Evolutionary conservation across 345 rosid genomes (phyloP), one percentile per base, ranked within the genome.

Genomic region (Citropsis articulata): DNA sequence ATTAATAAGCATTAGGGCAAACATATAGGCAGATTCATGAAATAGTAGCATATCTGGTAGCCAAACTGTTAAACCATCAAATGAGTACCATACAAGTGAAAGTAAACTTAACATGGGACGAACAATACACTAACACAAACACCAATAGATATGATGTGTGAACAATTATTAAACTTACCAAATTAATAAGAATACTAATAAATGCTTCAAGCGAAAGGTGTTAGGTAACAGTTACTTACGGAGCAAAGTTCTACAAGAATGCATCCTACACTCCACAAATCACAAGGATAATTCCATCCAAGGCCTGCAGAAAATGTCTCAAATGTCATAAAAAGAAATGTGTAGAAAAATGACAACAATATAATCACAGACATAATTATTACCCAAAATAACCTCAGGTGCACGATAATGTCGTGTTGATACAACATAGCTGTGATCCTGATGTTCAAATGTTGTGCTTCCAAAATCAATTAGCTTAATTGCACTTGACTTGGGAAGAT

Each of bases 381-480:
- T 84, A 90, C 97, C 97, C 60, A 92, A 79, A 75, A 92, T 90
- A 75, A 92, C 93, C 85, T 92, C 94, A 42, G 94, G 97, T 13
- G 97, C 97, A 27, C 95, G 92, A 78, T 92, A 92, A 85, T 92
- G 97, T 55, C 93, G 83, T 13, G 97, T 92, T 84, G 95, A 92
- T 68, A 93, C 97, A 6, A 93, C 89, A 80, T 90, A 90, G 78
- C 82, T 88, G 83, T 93, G 97, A 87, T 91, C 95, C 81, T 91
- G 95, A 77, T 89, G 91, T 80, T 93, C 94, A 86, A 85, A 87
- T 48, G 93, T 88, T 75, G 95, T 92, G 75, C 97, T 92, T 76
- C 97, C 95, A 71, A 92, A 92, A 88, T 92, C 93, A 85, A 92
- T 92, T 76, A 92, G 89, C 87, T 92, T 92, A 80, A 92, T 92